Percentiles rank a stretch among this genome's conserved stretches.
Conservation (phyloP, 2,329 filamentous ascomycete species). For the Calonectria pseudoreteaudii region DNA sequence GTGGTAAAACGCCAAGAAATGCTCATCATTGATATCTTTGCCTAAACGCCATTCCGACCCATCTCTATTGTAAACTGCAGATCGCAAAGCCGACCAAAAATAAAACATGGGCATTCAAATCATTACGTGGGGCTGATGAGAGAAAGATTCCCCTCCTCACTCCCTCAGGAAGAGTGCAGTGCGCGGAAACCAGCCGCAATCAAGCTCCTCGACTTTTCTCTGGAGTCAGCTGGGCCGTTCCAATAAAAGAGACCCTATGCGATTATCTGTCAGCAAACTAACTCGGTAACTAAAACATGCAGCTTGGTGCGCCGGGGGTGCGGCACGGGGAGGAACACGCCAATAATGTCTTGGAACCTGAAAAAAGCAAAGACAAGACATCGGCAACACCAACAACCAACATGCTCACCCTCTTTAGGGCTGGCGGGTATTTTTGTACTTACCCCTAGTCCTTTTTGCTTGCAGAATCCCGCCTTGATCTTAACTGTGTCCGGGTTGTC, state of each 20-base stretch:
- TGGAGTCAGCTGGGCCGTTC: constrained; percentile 79
- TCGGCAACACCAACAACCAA: constrained; percentile 5
- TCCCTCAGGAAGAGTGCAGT: constrained; percentile 56
- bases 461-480: constrained; percentile 80
- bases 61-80: constrained; percentile 29
- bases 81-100: constrained; percentile 11
- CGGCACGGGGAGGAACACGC: constrained; percentile 14
- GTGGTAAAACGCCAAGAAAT: constrained; percentile 32
- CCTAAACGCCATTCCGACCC: constrained; percentile 34
- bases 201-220: constrained; percentile 67
- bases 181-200: constrained; percentile 70
- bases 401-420: constrained; percentile 13
- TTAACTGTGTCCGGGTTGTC: constrained; percentile 82
- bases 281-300: constrained; percentile 18
- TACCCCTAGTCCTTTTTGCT: constrained; percentile 75
- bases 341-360: constrained; percentile 25
- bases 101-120: constrained; percentile 12
- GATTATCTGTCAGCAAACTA: constrained; percentile 33
- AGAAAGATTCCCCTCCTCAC: constrained; percentile 13
- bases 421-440: constrained; percentile 43
- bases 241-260: constrained; percentile 81
- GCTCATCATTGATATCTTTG: constrained; percentile 27
- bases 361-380: constrained; percentile 29
- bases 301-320: constrained; percentile 15
- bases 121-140: constrained; percentile 22